These are phyloP conservation scores for Wallacemonas sp. DNA, from an alignment of 208 protist genomes.

Conservation along the genomic window DNA sequence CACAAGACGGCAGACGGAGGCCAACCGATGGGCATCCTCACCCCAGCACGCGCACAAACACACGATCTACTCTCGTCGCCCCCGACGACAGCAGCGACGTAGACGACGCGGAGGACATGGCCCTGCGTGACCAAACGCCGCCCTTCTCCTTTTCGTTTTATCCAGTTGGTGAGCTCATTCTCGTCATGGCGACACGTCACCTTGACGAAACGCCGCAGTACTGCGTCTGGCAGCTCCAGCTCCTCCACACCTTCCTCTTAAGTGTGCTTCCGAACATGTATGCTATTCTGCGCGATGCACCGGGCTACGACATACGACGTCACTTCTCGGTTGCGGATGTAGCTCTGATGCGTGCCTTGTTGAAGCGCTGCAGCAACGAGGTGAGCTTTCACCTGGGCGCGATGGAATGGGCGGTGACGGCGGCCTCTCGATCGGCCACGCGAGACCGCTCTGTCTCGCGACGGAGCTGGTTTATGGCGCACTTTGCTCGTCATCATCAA, in stretches of 20 bases:
- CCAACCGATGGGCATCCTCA: no score
- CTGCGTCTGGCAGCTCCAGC: slow-evolving; percentile 47
- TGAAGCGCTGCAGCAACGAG: slow-evolving; percentile 43
- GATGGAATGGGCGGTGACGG: slow-evolving; percentile 37
- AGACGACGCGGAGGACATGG: neutral
- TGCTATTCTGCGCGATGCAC: slow-evolving; percentile 35
- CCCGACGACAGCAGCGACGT: neutral
- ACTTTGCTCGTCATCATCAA: slow-evolving; percentile 10
- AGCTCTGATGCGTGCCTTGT: slow-evolving; percentile 41
- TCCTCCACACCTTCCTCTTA: slow-evolving; percentile 53
- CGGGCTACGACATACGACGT: slow-evolving; percentile 58
- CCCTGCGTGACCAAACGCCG: neutral
- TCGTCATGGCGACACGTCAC: slow-evolving; percentile 40
- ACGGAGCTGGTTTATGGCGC: slow-evolving; percentile 11
- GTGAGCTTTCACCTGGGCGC: slow-evolving; percentile 49
- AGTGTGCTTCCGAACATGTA: slow-evolving; percentile 62
- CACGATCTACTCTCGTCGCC: no score
- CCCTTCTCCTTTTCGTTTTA: slow-evolving; percentile 50
- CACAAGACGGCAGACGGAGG: neutral
- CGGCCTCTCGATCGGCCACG: slow-evolving; percentile 5
- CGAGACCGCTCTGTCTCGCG: slow-evolving; percentile 8
- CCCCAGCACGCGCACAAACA: no score
- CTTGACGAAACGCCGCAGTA: slow-evolving; percentile 18
- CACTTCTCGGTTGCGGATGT: slow-evolving; percentile 58
- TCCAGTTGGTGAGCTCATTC: slow-evolving; percentile 45